Conservation (phyloP, 1,139 yeast genomes). For the Candida sp. region DNA sequence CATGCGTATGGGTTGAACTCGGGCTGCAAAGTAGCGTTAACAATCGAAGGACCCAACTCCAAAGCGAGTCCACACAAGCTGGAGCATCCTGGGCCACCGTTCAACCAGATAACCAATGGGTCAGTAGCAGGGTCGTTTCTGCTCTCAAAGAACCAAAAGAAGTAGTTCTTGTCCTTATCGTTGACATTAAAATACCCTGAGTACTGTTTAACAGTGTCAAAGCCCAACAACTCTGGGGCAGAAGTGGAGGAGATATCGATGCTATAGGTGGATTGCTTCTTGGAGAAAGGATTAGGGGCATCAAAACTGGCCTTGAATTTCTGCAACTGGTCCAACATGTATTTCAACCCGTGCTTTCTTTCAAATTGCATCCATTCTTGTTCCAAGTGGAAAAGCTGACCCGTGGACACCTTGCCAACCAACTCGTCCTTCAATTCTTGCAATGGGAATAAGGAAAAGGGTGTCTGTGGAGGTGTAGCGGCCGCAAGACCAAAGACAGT, state of each 20-base stretch:
- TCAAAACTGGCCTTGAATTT: neutral
- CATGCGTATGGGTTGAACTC: slow-evolving; percentile 34
- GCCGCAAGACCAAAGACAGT: neutral
- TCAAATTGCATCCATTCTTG: neutral
- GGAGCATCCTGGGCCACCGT: slow-evolving; percentile 87
- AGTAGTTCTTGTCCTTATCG: slow-evolving; percentile 64
- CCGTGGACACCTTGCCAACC: slow-evolving; percentile 1
- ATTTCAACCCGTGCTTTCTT: neutral
- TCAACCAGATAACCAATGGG: slow-evolving; percentile 39
- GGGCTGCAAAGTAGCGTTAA: slow-evolving; percentile 28
- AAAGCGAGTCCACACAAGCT: slow-evolving; percentile 36
- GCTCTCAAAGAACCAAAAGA: slow-evolving; percentile 40
- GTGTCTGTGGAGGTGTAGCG: slow-evolving; percentile 4
- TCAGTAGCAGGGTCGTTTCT: slow-evolving; percentile 38
- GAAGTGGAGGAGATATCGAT: slow-evolving; percentile 1
- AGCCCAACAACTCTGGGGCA: slow-evolving; percentile 58
- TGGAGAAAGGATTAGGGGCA: neutral
- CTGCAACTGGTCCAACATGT: neutral
- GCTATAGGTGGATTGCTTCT: neutral
- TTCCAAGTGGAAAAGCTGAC: slow-evolving; percentile 1
- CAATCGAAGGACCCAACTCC: slow-evolving; percentile 36
- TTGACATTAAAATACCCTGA: slow-evolving; percentile 84
- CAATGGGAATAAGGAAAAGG: slow-evolving; percentile 4
- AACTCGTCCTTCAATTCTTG: slow-evolving; percentile 5
- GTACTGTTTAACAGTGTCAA: slow-evolving; percentile 75